Conservation (phyloP, 225 moss, liverwort and hornwort species). For the Pseudisothecium myosuroides region DNA sequence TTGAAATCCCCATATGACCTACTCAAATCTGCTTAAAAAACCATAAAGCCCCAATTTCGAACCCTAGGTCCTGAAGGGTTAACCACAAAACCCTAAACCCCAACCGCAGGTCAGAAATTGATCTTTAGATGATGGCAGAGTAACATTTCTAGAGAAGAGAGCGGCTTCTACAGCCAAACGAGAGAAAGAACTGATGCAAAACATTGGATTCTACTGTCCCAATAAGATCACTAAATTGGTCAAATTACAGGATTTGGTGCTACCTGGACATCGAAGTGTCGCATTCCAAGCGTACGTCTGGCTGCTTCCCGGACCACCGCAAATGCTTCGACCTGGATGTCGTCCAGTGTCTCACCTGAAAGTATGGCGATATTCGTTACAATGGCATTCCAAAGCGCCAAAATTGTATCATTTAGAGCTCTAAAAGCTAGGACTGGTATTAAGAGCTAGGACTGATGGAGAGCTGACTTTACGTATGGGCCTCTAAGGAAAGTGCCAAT, state of each 20-base stretch:
- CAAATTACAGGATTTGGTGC: neutral
- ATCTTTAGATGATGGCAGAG: neutral
- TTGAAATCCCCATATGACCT: neutral
- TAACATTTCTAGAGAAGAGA: neutral
- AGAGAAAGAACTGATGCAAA: neutral
- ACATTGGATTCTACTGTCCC: neutral
- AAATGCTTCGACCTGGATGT: conserved; percentile 92
- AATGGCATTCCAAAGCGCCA: neutral
- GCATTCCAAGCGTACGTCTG: conserved; percentile 91
- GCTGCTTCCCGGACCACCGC: conserved; percentile 97
- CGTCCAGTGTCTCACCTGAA: conserved; percentile 63
- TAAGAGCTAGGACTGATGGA: neutral
- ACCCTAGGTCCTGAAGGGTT: neutral
- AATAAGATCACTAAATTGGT: neutral
- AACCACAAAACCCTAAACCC: neutral
- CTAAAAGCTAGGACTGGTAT: no score
- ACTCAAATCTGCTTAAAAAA: neutral
- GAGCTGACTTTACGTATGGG: neutral
- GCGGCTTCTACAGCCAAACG: neutral
- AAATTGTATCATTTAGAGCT: neutral
- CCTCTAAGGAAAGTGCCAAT: neutral
- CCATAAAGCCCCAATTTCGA: neutral
- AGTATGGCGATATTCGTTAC: neutral
- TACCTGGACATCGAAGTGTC: conserved; percentile 99
- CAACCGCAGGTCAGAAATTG: neutral